phyloP scores from a whole-genome alignment of 306 rosid genomes.

The Abrus pulchellus region DNA sequence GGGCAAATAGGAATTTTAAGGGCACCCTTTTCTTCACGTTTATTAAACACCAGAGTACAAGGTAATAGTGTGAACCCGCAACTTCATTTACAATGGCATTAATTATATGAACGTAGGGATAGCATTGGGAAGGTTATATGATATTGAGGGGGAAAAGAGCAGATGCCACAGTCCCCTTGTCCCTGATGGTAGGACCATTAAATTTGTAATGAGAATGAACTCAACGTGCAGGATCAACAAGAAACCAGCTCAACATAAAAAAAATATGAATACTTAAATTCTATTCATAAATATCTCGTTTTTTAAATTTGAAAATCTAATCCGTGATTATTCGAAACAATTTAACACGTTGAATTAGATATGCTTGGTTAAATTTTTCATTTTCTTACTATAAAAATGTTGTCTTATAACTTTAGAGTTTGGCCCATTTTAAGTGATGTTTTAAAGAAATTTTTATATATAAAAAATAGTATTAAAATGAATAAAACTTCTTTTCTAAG shows the following conservation, averaged over 20 bases:
- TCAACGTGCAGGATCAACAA: conserved; percentile 38
- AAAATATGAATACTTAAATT: conserved; percentile 36
- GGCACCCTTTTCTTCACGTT: background rate
- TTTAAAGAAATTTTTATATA: no score
- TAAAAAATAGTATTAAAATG: no score
- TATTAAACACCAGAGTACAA: conserved; percentile 28
- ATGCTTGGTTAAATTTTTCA: background rate
- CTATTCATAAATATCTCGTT: conserved; percentile 23
- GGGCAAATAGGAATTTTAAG: background rate
- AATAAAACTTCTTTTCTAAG: no score
- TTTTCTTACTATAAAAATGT: background rate
- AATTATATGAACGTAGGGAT: background rate
- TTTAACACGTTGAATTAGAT: background rate
- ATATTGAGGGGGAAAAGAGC: no score
- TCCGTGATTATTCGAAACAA: conserved; percentile 8
- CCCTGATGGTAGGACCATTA: conserved; percentile 30
- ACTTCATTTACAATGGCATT: conserved; percentile 37
- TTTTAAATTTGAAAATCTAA: conserved; percentile 5
- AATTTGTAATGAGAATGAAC: conserved; percentile 39
- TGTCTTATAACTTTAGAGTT: background rate
- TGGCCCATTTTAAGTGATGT: no score
- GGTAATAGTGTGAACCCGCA: background rate
- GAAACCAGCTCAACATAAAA: conserved; percentile 29
- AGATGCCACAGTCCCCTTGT: background rate
- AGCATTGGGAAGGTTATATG: background rate